Evolutionary conservation across 371 early-diverging fungal species (phyloP), one percentile per base, ranked within the genome.

Genomic region (Gilbertella persicaria): DNA sequence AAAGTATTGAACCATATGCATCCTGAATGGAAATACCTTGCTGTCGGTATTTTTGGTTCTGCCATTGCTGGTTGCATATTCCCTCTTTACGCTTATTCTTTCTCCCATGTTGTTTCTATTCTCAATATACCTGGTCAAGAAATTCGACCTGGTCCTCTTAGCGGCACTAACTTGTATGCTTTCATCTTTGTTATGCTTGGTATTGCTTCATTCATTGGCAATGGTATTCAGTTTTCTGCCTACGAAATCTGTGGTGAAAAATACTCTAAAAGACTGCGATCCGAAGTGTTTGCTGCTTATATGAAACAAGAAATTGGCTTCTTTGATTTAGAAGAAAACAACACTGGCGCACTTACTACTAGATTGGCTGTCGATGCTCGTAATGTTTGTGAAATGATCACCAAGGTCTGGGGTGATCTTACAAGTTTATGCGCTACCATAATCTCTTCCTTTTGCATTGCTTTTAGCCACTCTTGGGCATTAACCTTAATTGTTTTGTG

Each of bases 261-360:
- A 2, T 71, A 85, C 30, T 84, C 87, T 7, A 66, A 69, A 14
- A 74, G 86, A 17, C 51, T 90, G 23, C 69, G 91, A 12, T 60
- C 66, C 17, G 29, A 51, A 45, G 46, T 78, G 0, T 89, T 90
- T 63, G 55, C 62, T 6, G 66, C 82, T 6, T 73, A 87, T 40
- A 52, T 88, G 42, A 58, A 72, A n/a, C 95, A 95, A 67, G 93
- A 95, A 42, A 84, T 93, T 50, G 87, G 73, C 2, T 96, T 83
- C 67, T 96, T 92, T 71, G 96, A 96, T 70, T 64, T 76, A 17
- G 85, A 86, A 39, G 77, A 79, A 39, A 84, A 95, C 67, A 79
- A 78, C 23, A 82, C 86, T 4, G 95, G 97, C 29, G 87, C 85
- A 12, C 66, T 96, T 29, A 84, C 91, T 1, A 71, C 93, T 10